A percentile compares a stretch with the other conserved stretches of the same genome.
These are phyloP conservation scores for Diaporthe eres DNA, from an alignment of 2,329 filamentous ascomycete genomes.

Conservation along the genomic window DNA sequence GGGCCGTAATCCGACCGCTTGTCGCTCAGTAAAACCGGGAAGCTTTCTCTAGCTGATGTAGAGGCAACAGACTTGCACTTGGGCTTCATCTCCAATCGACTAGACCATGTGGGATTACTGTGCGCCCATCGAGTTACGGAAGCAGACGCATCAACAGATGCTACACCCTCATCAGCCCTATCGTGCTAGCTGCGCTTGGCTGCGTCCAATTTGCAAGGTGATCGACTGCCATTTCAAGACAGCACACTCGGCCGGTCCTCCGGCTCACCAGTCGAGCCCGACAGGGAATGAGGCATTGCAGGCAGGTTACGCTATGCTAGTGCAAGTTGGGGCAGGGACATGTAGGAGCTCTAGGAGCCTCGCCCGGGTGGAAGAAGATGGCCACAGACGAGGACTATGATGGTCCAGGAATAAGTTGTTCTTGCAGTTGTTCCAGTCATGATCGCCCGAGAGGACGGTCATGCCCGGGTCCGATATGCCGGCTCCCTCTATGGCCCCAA, in stretches of 20 bases:
- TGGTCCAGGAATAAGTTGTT: constrained; percentile 48
- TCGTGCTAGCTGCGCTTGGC: background rate
- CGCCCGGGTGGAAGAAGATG: constrained; percentile 48
- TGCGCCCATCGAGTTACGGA: background rate
- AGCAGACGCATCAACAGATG: background rate
- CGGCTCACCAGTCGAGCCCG: background rate
- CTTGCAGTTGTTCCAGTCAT: constrained; percentile 46
- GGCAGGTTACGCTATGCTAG: too few relatives aligned
- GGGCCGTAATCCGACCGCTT: background rate
- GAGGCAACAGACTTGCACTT: background rate
- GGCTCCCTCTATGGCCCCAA: constrained; percentile 46
- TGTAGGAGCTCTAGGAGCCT: constrained; percentile 53
- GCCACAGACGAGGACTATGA: constrained; percentile 53
- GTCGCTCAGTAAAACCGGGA: constrained; percentile 18
- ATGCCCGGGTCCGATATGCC: constrained; percentile 43
- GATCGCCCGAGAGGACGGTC: constrained; percentile 20
- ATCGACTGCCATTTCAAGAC: background rate
- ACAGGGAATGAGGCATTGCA: background rate
- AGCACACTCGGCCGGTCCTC: background rate
- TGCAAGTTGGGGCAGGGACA: too few relatives aligned
- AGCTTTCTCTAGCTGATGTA: background rate
- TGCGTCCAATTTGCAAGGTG: background rate
- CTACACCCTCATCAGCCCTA: background rate
- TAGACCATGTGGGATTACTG: constrained; percentile 6
- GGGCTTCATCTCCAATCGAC: background rate